Conservation (phyloP, 2,329 filamentous ascomycete genomes). For the Talaromyces sp. region DNA sequence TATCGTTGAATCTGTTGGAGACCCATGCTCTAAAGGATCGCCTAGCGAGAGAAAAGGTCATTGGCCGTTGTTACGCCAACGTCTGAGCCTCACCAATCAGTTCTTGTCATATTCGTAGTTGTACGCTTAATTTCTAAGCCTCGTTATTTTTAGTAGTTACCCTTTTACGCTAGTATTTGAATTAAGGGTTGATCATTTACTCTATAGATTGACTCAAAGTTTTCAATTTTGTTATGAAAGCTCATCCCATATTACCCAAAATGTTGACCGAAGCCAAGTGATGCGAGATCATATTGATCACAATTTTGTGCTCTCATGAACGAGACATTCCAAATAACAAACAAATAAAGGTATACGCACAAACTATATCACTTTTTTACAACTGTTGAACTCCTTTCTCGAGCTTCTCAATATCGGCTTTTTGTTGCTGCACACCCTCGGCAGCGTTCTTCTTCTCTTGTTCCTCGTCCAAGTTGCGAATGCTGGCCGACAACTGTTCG, state of each 20-base stretch:
- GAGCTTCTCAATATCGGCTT: slow-evolving; percentile 38
- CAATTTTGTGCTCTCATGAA: background rate
- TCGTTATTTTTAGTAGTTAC: background rate
- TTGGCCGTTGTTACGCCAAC: background rate
- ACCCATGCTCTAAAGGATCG: background rate
- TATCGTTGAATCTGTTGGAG: background rate
- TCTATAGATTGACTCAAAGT: background rate
- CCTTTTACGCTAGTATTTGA: background rate
- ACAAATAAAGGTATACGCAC: background rate
- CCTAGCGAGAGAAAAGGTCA: background rate
- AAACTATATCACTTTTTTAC: slow-evolving; percentile 20
- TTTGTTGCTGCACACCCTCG: slow-evolving; percentile 28
- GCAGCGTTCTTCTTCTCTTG: slow-evolving; percentile 21
- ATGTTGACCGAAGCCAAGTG: background rate
- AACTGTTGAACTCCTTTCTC: slow-evolving; percentile 35
- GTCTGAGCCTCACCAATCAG: background rate
- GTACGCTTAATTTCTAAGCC: background rate
- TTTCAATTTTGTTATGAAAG: background rate
- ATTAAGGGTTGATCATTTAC: background rate
- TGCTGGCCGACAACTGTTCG: slow-evolving; percentile 35
- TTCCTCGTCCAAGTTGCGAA: slow-evolving; percentile 20
- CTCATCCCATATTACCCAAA: too few relatives aligned
- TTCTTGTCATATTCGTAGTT: background rate
- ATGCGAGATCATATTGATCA: background rate
- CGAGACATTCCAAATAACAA: background rate